Evolutionary conservation across 371 early-diverging fungal genomes (phyloP).

Genomic region (Dichotomocladium elegans): DNA sequence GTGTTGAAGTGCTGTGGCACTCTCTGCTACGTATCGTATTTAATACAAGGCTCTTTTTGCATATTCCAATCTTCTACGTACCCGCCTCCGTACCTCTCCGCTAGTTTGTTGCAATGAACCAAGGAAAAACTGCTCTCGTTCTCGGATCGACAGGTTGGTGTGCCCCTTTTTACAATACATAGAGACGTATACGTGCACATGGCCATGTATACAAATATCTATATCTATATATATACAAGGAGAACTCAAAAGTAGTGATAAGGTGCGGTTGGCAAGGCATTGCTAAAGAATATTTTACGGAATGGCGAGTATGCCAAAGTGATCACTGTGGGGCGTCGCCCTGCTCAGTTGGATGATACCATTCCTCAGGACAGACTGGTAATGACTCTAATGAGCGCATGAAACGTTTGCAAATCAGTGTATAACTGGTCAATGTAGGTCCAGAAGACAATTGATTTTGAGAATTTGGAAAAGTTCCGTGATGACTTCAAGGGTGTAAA

Average conservation of each 20-base stretch:
- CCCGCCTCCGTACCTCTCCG: no score
- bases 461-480: constrained; percentile 36
- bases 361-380: constrained; percentile 58
- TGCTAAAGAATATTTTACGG: constrained; percentile 58
- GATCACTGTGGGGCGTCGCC: constrained; percentile 59
- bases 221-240: no score
- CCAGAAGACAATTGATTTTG: constrained; percentile 43
- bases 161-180: no score
- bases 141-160: constrained; percentile 38
- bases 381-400: neutral
- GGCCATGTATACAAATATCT: no score
- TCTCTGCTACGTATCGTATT: no score
- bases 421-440: constrained; percentile 13
- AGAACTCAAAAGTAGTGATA: no score
- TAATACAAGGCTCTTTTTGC: no score
- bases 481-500: constrained; percentile 35
- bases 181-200: no score
- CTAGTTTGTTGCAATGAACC: neutral
- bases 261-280: constrained; percentile 72
- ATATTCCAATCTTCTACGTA: no score
- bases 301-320: constrained; percentile 59
- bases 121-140: constrained; percentile 23
- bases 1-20: no score
- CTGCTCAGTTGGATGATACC: constrained; percentile 37
- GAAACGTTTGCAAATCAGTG: neutral